These are phyloP conservation scores for Cordyceps tenuipes DNA, from an alignment of 2,329 filamentous ascomycete genomes.

Conservation along the genomic window DNA sequence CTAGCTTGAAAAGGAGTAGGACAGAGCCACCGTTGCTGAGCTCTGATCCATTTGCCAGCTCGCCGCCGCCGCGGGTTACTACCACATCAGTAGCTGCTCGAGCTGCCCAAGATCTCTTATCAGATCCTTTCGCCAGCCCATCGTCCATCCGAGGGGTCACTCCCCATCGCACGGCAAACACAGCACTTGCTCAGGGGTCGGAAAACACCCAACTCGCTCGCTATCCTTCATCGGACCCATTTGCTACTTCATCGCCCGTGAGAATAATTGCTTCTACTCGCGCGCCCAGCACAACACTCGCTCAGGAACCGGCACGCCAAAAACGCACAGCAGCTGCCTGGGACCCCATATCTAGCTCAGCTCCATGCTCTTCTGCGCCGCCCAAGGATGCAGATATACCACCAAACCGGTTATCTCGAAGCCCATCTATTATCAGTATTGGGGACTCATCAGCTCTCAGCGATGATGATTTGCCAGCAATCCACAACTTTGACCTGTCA, in stretches of 20 bases:
- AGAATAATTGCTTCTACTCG: neutral
- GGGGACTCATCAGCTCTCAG: constrained; percentile 31
- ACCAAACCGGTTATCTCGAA: constrained; percentile 22
- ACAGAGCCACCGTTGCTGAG: neutral
- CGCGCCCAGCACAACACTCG: neutral
- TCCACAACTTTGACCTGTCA: constrained; percentile 32
- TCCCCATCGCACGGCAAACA: neutral
- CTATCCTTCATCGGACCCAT: neutral
- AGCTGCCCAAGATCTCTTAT: neutral
- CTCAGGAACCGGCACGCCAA: neutral
- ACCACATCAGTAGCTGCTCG: neutral
- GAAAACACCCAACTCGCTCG: neutral
- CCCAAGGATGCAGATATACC: constrained; percentile 19
- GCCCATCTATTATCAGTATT: constrained; percentile 26
- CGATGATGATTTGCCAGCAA: constrained; percentile 43
- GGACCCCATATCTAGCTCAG: constrained; percentile 48
- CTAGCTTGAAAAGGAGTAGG: neutral
- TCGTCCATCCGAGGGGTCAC: neutral
- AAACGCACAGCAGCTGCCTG: constrained; percentile 21
- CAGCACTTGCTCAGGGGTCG: too few relatives aligned
- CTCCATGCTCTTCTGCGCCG: constrained; percentile 24
- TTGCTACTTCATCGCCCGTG: constrained; percentile 16
- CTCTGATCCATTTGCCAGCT: constrained; percentile 29
- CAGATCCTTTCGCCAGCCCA: constrained; percentile 14
- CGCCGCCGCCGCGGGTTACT: constrained; percentile 17